Evolutionary conservation across 352 stramenopile species (phyloP), one percentile per base, ranked within the genome.

Genomic region (Phytophthora tentaculata): DNA sequence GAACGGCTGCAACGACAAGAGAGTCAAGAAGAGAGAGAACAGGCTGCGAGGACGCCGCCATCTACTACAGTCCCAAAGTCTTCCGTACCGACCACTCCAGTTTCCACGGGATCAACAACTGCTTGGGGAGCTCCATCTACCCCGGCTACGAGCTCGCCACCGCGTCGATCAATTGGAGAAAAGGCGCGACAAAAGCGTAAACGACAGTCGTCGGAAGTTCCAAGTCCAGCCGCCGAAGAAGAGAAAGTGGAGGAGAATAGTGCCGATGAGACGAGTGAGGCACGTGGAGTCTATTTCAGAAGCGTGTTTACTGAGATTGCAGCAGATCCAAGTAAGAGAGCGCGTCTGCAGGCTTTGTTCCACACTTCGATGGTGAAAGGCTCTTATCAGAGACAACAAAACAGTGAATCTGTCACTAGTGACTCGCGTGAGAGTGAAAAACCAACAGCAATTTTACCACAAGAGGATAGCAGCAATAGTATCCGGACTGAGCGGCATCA

Each of bases 271-370:
- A 17, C n/a, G 10, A 13, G n/a, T 61, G 52, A 4, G 37, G 43
- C 54, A 5, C 28, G 9, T 32, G 28, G 28, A 7, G 26, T 77
- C n/a, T 69, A 51, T 45, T 77, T 74, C 41, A 52, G 22, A 35
- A 77, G 70, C 32, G 49, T 56, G 35, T 74, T 56, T 66, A 24
- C 60, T 20, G 48, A 58, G 16, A 16, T 65, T 6, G 23, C 69
- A 17, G 41, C 16, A 10, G 60, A 77, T 62, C 58, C 51, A 20
- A 56, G 41, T 22, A 72, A 66, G 20, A 64, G 52, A 32, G 41
- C 44, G 10, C 29, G 45, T 20, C 23, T 77, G 26, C 56, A 64
- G 41, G 17, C 32, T 4, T 48, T 74, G 3, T 77, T 74, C 63
- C 22, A 43, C 24, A 17, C 35, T 5, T 47, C 45, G 10, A 55